phyloP scores from a whole-genome alignment of 306 rosid species.

The Cucumis melo region DNA sequence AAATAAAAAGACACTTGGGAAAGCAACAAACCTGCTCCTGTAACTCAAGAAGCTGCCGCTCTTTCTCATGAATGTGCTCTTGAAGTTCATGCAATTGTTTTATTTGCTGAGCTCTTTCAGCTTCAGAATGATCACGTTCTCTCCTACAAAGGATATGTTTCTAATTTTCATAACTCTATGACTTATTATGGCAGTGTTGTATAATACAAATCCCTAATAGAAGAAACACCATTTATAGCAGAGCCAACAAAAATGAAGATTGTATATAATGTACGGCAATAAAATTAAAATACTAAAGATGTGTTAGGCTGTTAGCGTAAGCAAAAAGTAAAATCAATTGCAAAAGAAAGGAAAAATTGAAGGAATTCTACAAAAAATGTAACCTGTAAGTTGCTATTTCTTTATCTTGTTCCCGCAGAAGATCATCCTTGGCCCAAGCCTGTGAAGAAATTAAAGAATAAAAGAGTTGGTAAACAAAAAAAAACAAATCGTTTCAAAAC shows the following conservation, averaged over 20 bases:
- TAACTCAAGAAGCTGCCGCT: too few species aligned
- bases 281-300: not conserved
- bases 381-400: conserved; percentile 81
- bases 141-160: conserved; percentile 41
- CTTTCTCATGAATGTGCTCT: conserved; percentile 3
- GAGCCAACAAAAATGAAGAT: not conserved
- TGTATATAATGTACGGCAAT: not conserved
- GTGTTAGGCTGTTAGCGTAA: too few species aligned
- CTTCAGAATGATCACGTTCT: conserved; percentile 93
- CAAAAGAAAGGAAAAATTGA: not conserved
- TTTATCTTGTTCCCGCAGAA: conserved; percentile 75
- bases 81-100: conserved; percentile 82
- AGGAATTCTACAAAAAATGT: conserved; percentile 4
- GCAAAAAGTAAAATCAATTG: not conserved
- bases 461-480: not conserved
- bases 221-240: not conserved
- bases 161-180: not conserved
- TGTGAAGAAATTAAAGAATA: conserved; percentile 13
- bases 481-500: not conserved
- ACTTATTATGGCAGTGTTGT: not conserved
- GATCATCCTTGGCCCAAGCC: conserved; percentile 98
- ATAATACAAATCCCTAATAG: not conserved
- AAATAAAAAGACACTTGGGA: not conserved
- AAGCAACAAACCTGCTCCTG: too few species aligned
- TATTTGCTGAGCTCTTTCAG: conserved; percentile 86